These are phyloP conservation scores for Wickerhamomyces hampshirensis DNA, from an alignment of 805 yeast genomes.

Conservation along the genomic window DNA sequence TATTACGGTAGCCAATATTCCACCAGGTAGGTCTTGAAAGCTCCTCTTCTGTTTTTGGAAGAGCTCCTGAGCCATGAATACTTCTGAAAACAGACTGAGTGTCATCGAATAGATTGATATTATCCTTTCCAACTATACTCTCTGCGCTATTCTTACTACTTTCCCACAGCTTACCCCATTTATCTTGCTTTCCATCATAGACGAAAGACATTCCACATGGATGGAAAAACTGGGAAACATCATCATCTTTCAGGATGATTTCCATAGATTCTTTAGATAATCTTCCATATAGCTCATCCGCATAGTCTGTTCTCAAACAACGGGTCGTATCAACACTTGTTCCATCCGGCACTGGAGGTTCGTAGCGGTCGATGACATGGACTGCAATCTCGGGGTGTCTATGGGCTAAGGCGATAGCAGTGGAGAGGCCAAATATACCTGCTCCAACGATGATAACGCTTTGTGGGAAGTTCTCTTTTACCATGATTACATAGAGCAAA, in stretches of 20 bases:
- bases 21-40: slow-evolving; percentile 7
- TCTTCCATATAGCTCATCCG: slow-evolving; percentile 6
- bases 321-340: slow-evolving; percentile 16
- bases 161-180: neutral
- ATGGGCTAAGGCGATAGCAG: slow-evolving; percentile 27
- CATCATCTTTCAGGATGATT: slow-evolving; percentile 8
- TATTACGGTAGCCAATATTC: slow-evolving; percentile 15
- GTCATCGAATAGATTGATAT: neutral
- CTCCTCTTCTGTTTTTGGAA: too few relatives aligned
- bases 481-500: neutral
- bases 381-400: slow-evolving; percentile 8
- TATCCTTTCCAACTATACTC: neutral
- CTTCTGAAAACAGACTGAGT: neutral
- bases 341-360: slow-evolving; percentile 16
- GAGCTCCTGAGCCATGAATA: neutral
- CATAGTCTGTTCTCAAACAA: slow-evolving; percentile 13
- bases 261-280: slow-evolving; percentile 10
- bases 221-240: slow-evolving; percentile 7
- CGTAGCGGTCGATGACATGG: slow-evolving; percentile 13
- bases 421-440: slow-evolving; percentile 43
- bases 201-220: slow-evolving; percentile 14
- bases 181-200: slow-evolving; percentile 5
- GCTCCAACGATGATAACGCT: slow-evolving; percentile 34
- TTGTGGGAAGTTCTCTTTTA: neutral
- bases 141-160: slow-evolving; percentile 1